Percentiles rank a stretch among this genome's conserved stretches.
Conservation (phyloP, 371 early-diverging fungal genomes). For the Rhizopus stolonifer region DNA sequence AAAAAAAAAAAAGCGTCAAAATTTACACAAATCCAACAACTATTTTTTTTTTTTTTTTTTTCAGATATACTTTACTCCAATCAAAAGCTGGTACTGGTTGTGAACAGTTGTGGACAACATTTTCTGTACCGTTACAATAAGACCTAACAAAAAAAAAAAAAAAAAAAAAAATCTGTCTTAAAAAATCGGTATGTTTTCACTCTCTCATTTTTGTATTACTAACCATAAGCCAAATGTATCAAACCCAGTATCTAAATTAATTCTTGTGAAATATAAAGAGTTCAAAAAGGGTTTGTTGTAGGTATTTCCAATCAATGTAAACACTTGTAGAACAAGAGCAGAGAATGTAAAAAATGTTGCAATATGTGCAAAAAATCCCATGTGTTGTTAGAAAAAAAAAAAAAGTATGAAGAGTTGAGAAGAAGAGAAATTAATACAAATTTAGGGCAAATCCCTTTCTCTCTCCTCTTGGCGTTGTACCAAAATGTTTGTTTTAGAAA, state of each 20-base stretch:
- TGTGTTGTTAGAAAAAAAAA: slow-evolving; percentile 5
- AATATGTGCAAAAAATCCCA: slow-evolving; percentile 23
- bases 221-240: slow-evolving; percentile 45
- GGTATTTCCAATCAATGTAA: slow-evolving; percentile 43
- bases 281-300: slow-evolving; percentile 40
- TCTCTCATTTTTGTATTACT: no score
- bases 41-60: no score
- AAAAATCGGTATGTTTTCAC: no score
- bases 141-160: slow-evolving; percentile 20
- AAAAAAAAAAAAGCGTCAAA: background rate
- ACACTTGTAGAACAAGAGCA: slow-evolving; percentile 44
- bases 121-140: slow-evolving; percentile 34
- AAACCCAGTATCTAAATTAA: slow-evolving; percentile 17
- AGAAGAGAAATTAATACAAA: background rate
- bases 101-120: slow-evolving; percentile 25
- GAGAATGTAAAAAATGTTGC: slow-evolving; percentile 49
- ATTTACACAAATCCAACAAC: background rate
- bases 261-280: slow-evolving; percentile 38
- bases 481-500: no score
- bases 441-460: no score
- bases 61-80: slow-evolving; percentile 31
- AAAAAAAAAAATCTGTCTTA: background rate
- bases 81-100: slow-evolving; percentile 38
- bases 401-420: background rate
- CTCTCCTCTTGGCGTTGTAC: no score